Percentiles rank a stretch among this genome's conserved stretches.
These are phyloP conservation scores for Cordyceps fumosorosea DNA, from an alignment of 2,329 filamentous ascomycete species.

Conservation along the genomic window DNA sequence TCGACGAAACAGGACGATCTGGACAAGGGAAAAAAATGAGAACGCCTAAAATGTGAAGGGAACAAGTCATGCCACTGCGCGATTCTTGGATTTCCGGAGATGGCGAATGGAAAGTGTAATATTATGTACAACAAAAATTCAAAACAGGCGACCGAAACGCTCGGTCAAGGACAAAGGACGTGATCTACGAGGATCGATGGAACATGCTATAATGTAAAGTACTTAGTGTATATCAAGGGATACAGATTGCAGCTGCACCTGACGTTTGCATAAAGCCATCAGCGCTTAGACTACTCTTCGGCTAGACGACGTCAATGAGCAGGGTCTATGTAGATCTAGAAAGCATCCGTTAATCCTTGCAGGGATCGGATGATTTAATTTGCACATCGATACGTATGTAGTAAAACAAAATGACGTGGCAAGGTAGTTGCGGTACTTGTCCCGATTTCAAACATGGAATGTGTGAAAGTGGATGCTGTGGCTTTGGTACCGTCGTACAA, in stretches of 20 bases:
- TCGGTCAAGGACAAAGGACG: neutral
- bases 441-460: neutral
- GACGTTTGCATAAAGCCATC: neutral
- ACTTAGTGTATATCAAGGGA: neutral
- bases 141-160: neutral
- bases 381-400: neutral
- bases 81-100: neutral
- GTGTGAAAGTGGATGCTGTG: neutral
- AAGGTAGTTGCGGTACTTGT: neutral
- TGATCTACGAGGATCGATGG: neutral
- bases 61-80: neutral
- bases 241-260: neutral
- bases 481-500: neutral
- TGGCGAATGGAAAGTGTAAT: neutral
- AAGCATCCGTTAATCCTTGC: neutral
- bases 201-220: neutral
- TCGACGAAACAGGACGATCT: slow-evolving; percentile 14
- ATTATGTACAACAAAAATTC: slow-evolving; percentile 1
- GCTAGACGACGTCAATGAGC: neutral
- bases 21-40: slow-evolving; percentile 19
- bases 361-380: neutral
- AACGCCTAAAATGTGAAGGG: neutral
- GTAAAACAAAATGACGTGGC: neutral
- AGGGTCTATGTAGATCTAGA: neutral
- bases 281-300: neutral